Conservation (phyloP, 305 asterid species). For the Solanum chacoense region DNA sequence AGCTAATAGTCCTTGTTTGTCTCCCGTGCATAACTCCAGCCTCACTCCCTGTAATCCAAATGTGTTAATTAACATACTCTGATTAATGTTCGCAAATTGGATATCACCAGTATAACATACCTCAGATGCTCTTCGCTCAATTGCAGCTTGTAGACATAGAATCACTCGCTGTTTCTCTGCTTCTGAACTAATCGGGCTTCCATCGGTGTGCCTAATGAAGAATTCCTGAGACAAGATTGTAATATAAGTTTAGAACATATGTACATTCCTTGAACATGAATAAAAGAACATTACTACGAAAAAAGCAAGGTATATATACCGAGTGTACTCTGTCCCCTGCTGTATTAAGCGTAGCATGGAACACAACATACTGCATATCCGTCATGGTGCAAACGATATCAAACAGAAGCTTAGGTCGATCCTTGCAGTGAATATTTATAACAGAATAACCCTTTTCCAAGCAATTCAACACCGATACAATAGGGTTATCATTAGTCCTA, state of each 20-base stretch:
- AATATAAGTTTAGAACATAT: neutral
- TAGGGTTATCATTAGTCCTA: slow-evolving; percentile 24
- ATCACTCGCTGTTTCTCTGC: slow-evolving; percentile 88
- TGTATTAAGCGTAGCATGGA: slow-evolving; percentile 61
- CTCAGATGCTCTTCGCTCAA: slow-evolving; percentile 84
- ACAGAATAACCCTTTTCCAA: slow-evolving; percentile 68
- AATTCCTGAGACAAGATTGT: slow-evolving; percentile 47
- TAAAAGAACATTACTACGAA: neutral
- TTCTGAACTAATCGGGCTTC: slow-evolving; percentile 77
- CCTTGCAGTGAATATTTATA: slow-evolving; percentile 51
- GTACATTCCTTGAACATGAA: neutral
- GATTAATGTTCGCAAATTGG: neutral
- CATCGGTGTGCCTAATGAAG: slow-evolving; percentile 78
- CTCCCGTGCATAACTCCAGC: slow-evolving; percentile 61
- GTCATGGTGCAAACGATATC: slow-evolving; percentile 72
- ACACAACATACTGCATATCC: slow-evolving; percentile 64
- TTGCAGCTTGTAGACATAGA: slow-evolving; percentile 72
- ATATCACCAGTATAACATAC: slow-evolving; percentile 9
- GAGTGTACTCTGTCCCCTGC: slow-evolving; percentile 40
- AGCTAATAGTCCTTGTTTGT: slow-evolving; percentile 62
- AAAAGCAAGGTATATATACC: slow-evolving; percentile 24
- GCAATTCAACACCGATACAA: slow-evolving; percentile 48
- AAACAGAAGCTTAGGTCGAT: slow-evolving; percentile 61
- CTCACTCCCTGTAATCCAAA: slow-evolving; percentile 51
- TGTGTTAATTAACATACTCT: neutral